Conservation (phyloP, 768 basidiomycete species). For the Russula foetens region DNA sequence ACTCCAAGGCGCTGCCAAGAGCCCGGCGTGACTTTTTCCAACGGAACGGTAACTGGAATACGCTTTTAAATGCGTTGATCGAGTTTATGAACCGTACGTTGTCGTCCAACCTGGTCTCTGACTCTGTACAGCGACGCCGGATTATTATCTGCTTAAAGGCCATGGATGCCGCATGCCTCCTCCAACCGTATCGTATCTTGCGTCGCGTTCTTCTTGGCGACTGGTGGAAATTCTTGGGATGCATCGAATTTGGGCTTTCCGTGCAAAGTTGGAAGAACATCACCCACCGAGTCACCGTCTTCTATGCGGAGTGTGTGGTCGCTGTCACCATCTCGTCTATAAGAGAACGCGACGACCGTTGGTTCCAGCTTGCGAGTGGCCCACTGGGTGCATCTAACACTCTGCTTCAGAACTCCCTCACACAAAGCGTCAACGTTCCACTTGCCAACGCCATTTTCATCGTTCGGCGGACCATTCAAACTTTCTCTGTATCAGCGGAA, state of each 20-base stretch:
- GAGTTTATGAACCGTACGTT: conserved; percentile 9
- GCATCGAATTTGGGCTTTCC: neutral
- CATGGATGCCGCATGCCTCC: neutral
- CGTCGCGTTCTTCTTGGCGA: neutral
- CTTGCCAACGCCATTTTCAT: neutral
- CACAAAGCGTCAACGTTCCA: neutral
- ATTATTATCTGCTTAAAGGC: conserved; percentile 5
- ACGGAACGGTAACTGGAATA: neutral
- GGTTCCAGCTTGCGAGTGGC: neutral
- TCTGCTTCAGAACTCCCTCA: neutral
- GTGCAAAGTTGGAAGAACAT: neutral
- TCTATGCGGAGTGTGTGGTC: neutral
- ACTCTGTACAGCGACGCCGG: neutral
- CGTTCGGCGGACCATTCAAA: neutral
- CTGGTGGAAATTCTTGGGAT: conserved; percentile 1
- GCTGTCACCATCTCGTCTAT: neutral
- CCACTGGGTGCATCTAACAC: neutral
- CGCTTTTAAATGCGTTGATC: neutral
- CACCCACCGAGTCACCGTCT: neutral
- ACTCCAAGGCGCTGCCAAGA: neutral
- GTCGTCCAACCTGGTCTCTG: neutral
- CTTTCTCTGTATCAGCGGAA: neutral
- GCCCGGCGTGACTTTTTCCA: neutral
- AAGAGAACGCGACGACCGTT: neutral
- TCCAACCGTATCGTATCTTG: conserved; percentile 1